These are phyloP conservation scores for Croton laevigatus DNA, from an alignment of 441 rosid species.

Conservation along the genomic window DNA sequence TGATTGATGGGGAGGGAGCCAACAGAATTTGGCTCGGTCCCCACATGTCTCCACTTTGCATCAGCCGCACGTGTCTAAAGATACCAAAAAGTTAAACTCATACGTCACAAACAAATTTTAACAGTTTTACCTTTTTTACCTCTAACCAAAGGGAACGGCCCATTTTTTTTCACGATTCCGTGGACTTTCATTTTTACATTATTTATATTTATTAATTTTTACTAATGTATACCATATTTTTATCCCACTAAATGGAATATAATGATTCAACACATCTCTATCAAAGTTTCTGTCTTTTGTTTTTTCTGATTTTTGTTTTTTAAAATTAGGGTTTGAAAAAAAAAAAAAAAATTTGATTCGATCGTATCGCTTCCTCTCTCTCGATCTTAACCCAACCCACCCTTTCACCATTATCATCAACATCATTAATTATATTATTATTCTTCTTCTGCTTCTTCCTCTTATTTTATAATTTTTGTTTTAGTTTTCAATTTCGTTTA, in stretches of 20 bases:
- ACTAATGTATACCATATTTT: background rate
- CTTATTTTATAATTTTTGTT: background rate
- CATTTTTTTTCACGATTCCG: background rate
- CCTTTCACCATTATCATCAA: slow-evolving; percentile 4
- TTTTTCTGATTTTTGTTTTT: slow-evolving; percentile 2
- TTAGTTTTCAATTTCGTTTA: background rate
- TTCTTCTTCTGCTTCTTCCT: slow-evolving; percentile 1
- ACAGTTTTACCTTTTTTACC: slow-evolving; percentile 3
- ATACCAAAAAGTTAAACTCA: slow-evolving; percentile 1
- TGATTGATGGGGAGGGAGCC: background rate
- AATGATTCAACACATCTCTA: slow-evolving; percentile 22
- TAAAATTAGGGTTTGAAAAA: slow-evolving; percentile 15
- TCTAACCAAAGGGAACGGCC: background rate
- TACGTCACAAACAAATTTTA: background rate
- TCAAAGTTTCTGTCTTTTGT: slow-evolving; percentile 24
- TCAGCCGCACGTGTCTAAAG: slow-evolving; percentile 26
- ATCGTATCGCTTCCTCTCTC: slow-evolving; percentile 34
- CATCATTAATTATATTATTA: background rate
- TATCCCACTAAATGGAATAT: background rate
- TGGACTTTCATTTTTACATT: background rate
- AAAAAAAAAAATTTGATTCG: slow-evolving; percentile 41
- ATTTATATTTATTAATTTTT: no score
- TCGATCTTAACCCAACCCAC: slow-evolving; percentile 30
- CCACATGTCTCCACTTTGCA: slow-evolving; percentile 10
- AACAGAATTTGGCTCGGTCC: slow-evolving; percentile 14